Evolutionary conservation across 257 asterid genomes (phyloP).

Genomic region (Solanum acaule): DNA sequence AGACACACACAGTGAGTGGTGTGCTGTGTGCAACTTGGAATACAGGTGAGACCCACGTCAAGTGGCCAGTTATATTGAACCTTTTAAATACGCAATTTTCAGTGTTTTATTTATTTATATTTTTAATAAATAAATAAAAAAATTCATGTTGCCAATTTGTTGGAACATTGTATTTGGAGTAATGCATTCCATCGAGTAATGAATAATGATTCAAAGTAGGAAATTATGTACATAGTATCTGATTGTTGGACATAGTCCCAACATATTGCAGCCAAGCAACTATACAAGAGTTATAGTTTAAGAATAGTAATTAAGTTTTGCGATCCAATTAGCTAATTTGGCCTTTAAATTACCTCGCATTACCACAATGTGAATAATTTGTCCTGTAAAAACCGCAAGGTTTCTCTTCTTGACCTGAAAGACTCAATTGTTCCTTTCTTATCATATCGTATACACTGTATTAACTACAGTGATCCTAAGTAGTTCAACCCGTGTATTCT

Average conservation of each 20-base stretch:
- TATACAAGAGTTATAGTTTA: too few species aligned
- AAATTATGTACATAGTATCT: not conserved
- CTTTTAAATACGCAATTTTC: not conserved
- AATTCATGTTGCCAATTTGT: not conserved
- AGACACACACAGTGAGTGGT: not conserved
- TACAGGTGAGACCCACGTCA: not conserved
- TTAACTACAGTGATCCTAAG: not conserved
- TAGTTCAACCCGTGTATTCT: not conserved
- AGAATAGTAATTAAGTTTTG: not conserved
- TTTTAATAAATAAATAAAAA: not conserved
- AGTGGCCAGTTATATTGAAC: not conserved
- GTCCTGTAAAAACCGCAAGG: accelerated
- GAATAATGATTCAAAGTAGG: not conserved
- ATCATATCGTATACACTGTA: too few species aligned
- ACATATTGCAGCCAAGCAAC: not conserved
- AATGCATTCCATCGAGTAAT: not conserved
- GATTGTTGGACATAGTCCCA: not conserved
- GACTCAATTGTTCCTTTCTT: not conserved
- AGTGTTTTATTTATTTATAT: not conserved
- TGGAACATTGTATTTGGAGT: not conserved
- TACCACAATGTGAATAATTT: too few species aligned
- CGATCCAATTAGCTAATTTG: accelerated
- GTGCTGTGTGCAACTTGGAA: not conserved
- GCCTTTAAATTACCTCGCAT: too few species aligned
- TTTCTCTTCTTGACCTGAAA: not conserved